phyloP scores from a whole-genome alignment of 75 land plant genomes.

The Isoetes taiwanensis region DNA sequence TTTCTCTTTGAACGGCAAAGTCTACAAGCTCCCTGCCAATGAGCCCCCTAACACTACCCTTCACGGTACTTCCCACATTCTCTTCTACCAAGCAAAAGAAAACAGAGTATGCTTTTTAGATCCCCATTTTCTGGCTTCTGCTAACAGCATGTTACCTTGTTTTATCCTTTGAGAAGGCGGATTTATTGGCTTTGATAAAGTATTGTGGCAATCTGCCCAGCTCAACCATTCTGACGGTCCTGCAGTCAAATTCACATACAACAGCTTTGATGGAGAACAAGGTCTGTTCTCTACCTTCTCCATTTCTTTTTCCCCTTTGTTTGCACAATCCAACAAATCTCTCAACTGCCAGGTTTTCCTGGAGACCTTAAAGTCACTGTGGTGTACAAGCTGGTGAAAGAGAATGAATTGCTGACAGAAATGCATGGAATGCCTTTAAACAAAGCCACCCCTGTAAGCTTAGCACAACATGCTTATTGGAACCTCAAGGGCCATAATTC shows the following conservation, averaged over 20 bases:
- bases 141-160: neutral
- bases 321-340: neutral
- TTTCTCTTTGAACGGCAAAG: constrained; percentile 55
- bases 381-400: constrained; percentile 48
- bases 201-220: constrained; percentile 61
- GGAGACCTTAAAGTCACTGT: constrained; percentile 67
- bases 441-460: constrained; percentile 75
- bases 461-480: constrained; percentile 95
- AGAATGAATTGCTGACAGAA: constrained; percentile 48
- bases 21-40: constrained; percentile 26
- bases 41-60: constrained; percentile 19
- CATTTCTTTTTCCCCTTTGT: neutral
- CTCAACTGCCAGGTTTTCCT: constrained; percentile 48
- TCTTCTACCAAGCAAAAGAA: no score
- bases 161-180: constrained; percentile 47
- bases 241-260: constrained; percentile 72
- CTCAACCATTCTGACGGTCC: constrained; percentile 34
- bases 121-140: neutral
- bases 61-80: constrained; percentile 14
- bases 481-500: constrained; percentile 74
- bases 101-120: neutral
- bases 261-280: constrained; percentile 89
- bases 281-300: constrained; percentile 22
- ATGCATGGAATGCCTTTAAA: constrained; percentile 70
- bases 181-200: constrained; percentile 70